phyloP scores from a whole-genome alignment of 164 flowering plant genomes.

The Chimonanthus praecox region DNA sequence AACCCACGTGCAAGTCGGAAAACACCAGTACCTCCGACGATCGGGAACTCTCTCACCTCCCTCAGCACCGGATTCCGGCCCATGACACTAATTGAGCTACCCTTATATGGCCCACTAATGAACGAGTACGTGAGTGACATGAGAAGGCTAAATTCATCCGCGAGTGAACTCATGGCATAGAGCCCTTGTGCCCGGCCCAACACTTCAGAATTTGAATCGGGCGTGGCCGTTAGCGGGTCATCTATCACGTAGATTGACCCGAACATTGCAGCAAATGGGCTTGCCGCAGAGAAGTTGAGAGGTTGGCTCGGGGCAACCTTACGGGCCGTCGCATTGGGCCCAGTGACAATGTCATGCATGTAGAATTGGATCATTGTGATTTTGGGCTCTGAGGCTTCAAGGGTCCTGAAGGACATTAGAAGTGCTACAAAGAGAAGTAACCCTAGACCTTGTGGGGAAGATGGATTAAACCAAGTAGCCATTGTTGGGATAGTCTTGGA shows the following conservation, averaged over 20 bases:
- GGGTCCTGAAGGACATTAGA: slow-evolving; percentile 2
- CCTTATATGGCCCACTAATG: slow-evolving; percentile 21
- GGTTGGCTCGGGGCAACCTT: slow-evolving; percentile 18
- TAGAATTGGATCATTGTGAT: slow-evolving; percentile 23
- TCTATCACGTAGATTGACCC: slow-evolving; percentile 28
- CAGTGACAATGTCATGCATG: slow-evolving; percentile 29
- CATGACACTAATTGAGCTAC: slow-evolving; percentile 32
- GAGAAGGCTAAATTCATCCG: slow-evolving; percentile 23
- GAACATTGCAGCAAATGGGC: slow-evolving; percentile 16
- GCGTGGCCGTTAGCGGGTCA: slow-evolving; percentile 25
- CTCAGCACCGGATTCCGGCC: slow-evolving; percentile 34
- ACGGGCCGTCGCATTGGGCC: slow-evolving; percentile 25
- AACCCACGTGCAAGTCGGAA: slow-evolving; percentile 36
- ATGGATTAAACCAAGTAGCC: background rate
- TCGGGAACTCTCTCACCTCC: slow-evolving; percentile 32
- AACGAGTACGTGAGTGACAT: slow-evolving; percentile 27
- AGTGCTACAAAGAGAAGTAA: background rate
- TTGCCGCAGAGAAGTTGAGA: slow-evolving; percentile 12
- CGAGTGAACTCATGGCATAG: slow-evolving; percentile 24
- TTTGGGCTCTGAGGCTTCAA: slow-evolving; percentile 17
- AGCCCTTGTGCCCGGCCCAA: slow-evolving; percentile 37
- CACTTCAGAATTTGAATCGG: slow-evolving; percentile 18
- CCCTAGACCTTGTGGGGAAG: background rate
- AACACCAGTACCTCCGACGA: slow-evolving; percentile 39
- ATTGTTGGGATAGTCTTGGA: background rate